Evolutionary conservation across 2,329 filamentous ascomycete species (phyloP).

Genomic region (Aspergillus latus): DNA sequence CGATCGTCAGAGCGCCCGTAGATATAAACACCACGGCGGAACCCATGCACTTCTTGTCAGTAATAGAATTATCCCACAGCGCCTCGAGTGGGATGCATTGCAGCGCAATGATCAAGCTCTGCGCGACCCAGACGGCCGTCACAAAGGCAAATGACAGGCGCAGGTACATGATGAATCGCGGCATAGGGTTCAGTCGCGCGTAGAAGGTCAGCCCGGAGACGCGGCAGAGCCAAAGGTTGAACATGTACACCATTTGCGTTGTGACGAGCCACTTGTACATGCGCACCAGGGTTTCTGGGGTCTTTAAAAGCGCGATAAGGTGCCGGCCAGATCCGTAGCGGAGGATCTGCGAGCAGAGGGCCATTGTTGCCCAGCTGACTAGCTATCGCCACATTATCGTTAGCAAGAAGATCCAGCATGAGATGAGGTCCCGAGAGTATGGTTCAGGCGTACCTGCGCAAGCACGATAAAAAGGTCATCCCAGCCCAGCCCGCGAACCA

Average conservation of each 20-base stretch:
- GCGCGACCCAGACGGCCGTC: constrained; percentile 19
- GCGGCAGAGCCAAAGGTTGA: constrained; percentile 21
- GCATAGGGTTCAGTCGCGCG: constrained; percentile 23
- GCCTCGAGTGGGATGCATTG: constrained; percentile 24
- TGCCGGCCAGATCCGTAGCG: constrained; percentile 20
- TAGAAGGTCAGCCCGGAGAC: constrained; percentile 24
- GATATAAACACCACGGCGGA: constrained; percentile 18
- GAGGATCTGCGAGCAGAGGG: constrained; percentile 15
- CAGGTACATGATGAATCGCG: constrained; percentile 12
- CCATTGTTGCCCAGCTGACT: constrained; percentile 14
- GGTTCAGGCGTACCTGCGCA: constrained; percentile 14
- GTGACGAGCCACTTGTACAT: constrained; percentile 25
- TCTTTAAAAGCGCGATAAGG: constrained; percentile 5
- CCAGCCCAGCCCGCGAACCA: constrained; percentile 19
- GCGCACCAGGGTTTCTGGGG: constrained; percentile 8
- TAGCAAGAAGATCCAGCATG: not conserved
- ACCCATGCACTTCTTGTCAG: constrained; percentile 16
- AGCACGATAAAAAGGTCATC: constrained; percentile 21
- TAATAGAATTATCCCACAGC: constrained; percentile 12
- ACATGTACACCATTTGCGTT: constrained; percentile 22
- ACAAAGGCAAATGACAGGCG: constrained; percentile 18
- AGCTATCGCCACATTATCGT: constrained; percentile 1
- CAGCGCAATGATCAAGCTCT: constrained; percentile 22
- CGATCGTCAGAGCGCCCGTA: constrained; percentile 19
- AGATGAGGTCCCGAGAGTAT: too few relatives aligned